phyloP scores from a whole-genome alignment of 169 alveolate species.

The Cryptosporidium sp. region DNA sequence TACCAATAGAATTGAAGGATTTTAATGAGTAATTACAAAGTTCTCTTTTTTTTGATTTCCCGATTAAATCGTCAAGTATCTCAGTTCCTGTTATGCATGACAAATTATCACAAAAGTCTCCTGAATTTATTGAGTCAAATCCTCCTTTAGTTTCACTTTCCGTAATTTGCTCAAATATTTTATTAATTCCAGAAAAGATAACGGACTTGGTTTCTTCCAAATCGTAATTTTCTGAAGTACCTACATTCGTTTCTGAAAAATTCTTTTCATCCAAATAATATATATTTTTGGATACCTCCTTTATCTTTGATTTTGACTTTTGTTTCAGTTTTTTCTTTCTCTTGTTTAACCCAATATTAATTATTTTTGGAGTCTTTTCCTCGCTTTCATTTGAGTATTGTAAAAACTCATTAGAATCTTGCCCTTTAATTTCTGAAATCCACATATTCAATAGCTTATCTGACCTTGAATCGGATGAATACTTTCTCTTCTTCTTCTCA shows the following conservation, averaged over 20 bases:
- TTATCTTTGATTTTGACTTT: conserved; percentile 31
- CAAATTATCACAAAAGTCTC: not conserved
- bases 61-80: not conserved
- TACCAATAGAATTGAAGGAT: conserved; percentile 10
- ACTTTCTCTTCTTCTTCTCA: conserved; percentile 40
- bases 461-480: conserved; percentile 40
- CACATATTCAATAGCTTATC: conserved; percentile 35
- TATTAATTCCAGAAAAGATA: not conserved
- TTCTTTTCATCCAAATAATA: not conserved
- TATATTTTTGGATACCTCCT: not conserved
- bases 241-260: not conserved
- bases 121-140: not conserved
- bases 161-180: not conserved
- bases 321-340: conserved; percentile 12
- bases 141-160: not conserved
- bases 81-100: conserved; percentile 21
- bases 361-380: conserved; percentile 16
- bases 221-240: not conserved
- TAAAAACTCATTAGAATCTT: not conserved
- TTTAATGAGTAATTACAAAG: not conserved
- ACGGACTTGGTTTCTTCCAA: conserved; percentile 1
- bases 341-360: not conserved
- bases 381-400: not conserved
- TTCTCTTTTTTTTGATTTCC: not conserved
- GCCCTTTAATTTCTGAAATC: conserved; percentile 13